A percentile compares a stretch with the other conserved stretches of the same genome.
Conservation (phyloP, 139 green algal genomes). For the Chlamydomonas incerta region DNA sequence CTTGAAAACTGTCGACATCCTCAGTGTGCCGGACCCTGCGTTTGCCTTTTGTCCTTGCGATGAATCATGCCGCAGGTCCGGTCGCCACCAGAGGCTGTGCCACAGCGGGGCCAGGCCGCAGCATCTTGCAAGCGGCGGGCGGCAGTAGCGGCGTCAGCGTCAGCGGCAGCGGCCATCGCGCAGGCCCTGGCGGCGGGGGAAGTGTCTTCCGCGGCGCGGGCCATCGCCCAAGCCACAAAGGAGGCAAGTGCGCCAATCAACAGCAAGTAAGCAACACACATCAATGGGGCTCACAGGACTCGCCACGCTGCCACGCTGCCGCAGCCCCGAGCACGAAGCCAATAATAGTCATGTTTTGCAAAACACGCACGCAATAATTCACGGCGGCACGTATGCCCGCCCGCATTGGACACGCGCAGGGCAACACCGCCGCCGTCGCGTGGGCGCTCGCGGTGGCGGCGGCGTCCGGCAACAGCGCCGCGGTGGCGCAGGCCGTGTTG, state of each 20-base stretch:
- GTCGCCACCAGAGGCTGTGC: too few species aligned
- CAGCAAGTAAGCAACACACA: background rate
- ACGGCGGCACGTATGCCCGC: too few species aligned
- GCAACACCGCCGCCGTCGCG: conserved; percentile 21
- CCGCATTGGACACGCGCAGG: too few species aligned
- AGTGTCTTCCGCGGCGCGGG: background rate
- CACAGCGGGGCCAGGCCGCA: too few species aligned
- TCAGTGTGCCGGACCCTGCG: too few species aligned
- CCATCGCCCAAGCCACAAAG: background rate
- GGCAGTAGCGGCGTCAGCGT: too few species aligned
- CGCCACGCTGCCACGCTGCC: background rate
- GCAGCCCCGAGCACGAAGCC: background rate
- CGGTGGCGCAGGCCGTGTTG: conserved; percentile 26
- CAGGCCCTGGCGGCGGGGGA: background rate
- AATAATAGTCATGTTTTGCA: too few species aligned
- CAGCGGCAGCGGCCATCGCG: background rate
- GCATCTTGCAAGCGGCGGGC: too few species aligned
- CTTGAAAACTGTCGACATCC: too few species aligned
- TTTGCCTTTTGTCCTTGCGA: too few species aligned
- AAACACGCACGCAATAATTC: too few species aligned
- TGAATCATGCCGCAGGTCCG: too few species aligned
- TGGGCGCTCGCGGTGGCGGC: conserved; percentile 16
- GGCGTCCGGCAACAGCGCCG: conserved; percentile 17
- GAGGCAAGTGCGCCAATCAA: background rate
- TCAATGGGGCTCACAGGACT: background rate